A percentile compares a stretch with the other conserved stretches of the same genome.
Evolutionary conservation across 108 stramenopile species (phyloP).

Genomic region (Nannochloropsis salina): DNA sequence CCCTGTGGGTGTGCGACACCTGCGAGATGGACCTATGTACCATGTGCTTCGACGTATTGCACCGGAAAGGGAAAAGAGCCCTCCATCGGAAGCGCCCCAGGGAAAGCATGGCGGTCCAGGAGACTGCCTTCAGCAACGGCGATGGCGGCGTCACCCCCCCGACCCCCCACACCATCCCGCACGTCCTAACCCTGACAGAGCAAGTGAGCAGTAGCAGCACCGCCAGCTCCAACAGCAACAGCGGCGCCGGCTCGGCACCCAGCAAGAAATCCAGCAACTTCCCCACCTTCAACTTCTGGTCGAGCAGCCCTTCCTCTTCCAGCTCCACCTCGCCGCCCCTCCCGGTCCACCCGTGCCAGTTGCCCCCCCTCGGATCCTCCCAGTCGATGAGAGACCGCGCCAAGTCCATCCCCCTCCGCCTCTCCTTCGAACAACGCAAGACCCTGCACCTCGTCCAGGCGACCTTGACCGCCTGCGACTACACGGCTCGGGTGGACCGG

Average conservation of each 20-base stretch:
- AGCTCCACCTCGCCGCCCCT: not conserved
- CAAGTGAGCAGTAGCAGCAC: not conserved
- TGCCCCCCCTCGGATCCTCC: not conserved
- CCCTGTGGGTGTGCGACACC: conserved; percentile 24
- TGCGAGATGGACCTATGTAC: conserved; percentile 31
- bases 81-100: conserved; percentile 19
- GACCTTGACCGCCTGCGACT: conserved; percentile 62
- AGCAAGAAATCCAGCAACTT: not conserved
- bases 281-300: not conserved
- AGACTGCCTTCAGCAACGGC: not conserved
- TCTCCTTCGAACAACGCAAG: conserved; percentile 61
- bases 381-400: conserved; percentile 53
- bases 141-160: not conserved
- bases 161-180: not conserved
- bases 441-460: conserved; percentile 65
- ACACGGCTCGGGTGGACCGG: conserved; percentile 60
- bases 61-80: conserved; percentile 39
- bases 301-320: conserved; percentile 7
- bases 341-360: not conserved
- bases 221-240: not conserved
- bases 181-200: not conserved
- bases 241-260: not conserved
- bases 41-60: conserved; percentile 32
- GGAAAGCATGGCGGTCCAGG: not conserved
- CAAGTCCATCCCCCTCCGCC: conserved; percentile 66